Evolutionary conservation across 306 rosid species (phyloP).

Genomic region (Trifolium pratense): DNA sequence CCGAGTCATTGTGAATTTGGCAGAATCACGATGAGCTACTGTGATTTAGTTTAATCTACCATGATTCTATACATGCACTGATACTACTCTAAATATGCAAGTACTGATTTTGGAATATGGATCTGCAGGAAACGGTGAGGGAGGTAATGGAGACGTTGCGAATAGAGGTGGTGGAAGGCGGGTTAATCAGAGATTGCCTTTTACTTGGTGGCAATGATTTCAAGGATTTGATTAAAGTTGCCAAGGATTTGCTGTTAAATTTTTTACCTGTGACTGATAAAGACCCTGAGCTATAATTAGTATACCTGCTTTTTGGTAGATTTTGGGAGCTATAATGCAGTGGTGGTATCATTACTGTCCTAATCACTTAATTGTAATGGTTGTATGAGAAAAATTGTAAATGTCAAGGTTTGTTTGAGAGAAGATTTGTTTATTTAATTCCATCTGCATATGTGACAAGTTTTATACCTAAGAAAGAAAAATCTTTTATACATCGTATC

Average conservation of each 20-base stretch:
- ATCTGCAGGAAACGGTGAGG: constrained; percentile 60
- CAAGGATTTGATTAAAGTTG: constrained; percentile 56
- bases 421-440: background rate
- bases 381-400: background rate
- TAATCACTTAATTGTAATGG: background rate
- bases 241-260: constrained; percentile 63
- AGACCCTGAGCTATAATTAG: constrained; percentile 47
- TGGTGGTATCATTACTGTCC: background rate
- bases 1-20: too few relatives aligned
- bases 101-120: constrained; percentile 6
- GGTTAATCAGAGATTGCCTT: constrained; percentile 75
- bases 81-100: background rate
- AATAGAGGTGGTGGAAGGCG: constrained; percentile 74
- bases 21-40: too few relatives aligned
- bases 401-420: background rate
- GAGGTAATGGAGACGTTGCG: constrained; percentile 64
- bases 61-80: too few relatives aligned
- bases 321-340: background rate
- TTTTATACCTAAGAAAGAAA: background rate
- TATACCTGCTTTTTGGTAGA: background rate
- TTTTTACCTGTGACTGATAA: constrained; percentile 32
- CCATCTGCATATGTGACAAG: background rate
- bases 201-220: constrained; percentile 74
- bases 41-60: too few relatives aligned
- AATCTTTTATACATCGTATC: background rate